A percentile compares a stretch with the other conserved stretches of the same genome.
phyloP scores from a whole-genome alignment of 495 filamentous ascomycete species.

The Cenococcum geophilum region DNA sequence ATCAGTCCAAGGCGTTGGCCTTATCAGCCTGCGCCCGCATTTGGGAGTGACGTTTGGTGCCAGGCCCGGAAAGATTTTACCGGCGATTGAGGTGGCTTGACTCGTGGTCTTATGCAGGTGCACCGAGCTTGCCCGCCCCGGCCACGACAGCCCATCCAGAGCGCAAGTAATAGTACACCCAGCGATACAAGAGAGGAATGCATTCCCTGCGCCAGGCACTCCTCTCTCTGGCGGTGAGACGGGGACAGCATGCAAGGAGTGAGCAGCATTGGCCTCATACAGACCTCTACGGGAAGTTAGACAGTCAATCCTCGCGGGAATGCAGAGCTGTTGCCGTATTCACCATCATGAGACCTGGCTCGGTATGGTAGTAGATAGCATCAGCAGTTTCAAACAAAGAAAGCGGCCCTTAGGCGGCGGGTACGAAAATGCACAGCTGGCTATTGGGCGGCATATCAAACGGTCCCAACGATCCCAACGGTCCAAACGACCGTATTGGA shows the following conservation, averaged over 20 bases:
- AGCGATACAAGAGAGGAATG: no score
- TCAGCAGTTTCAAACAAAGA: conserved; percentile 1
- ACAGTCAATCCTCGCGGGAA: no score
- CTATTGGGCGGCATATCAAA: background rate
- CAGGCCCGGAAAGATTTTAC: background rate
- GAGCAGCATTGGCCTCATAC: no score
- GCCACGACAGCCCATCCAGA: background rate
- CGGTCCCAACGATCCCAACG: background rate
- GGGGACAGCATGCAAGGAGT: no score
- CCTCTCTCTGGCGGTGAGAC: no score
- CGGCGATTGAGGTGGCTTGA: background rate
- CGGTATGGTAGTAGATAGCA: background rate
- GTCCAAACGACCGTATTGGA: background rate
- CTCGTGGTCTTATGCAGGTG: background rate
- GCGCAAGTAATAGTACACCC: background rate
- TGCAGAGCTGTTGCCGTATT: no score
- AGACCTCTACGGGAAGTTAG: no score
- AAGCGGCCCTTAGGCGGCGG: background rate
- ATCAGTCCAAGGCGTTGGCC: no score
- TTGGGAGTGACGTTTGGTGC: no score
- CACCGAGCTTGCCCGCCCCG: background rate
- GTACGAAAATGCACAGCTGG: background rate
- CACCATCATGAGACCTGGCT: background rate
- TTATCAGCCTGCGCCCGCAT: no score
- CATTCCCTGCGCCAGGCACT: no score